Conservation (phyloP, 768 basidiomycete species). For the Suillus placidus region DNA sequence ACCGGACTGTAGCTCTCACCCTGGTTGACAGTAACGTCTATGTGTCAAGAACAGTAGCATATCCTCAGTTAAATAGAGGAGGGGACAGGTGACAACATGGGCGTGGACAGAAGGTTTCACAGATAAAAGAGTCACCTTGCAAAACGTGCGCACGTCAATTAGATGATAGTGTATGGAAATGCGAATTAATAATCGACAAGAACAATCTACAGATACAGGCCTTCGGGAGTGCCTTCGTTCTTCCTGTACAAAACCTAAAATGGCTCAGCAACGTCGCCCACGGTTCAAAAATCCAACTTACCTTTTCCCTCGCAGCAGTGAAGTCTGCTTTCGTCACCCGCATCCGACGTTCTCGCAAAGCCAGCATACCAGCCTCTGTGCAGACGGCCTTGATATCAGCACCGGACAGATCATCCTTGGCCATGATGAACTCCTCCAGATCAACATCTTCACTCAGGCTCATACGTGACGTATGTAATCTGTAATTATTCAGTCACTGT, state of each 20-base stretch:
- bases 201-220: conserved; percentile 68
- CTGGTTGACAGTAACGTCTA: neutral
- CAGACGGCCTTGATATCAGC: conserved; percentile 99
- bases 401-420: conserved; percentile 94
- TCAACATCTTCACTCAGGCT: conserved; percentile 86
- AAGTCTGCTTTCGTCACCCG: conserved; percentile 92
- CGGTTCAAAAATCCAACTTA: conserved; percentile 32
- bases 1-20: neutral
- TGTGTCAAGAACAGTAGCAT: neutral
- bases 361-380: conserved; percentile 96
- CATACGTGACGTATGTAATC: conserved; percentile 95
- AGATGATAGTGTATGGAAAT: conserved; percentile 2
- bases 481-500: conserved; percentile 29
- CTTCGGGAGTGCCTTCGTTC: conserved; percentile 95
- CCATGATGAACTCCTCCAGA: conserved; percentile 92
- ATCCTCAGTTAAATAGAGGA: neutral
- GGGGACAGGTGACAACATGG: neutral
- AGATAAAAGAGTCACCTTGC: neutral
- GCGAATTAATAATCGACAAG: neutral
- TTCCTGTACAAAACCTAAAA: conserved; percentile 86
- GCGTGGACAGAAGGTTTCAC: neutral
- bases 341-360: conserved; percentile 93
- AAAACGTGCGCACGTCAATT: neutral
- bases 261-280: conserved; percentile 13
- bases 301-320: conserved; percentile 91